These are phyloP conservation scores for Sequoiadendron giganteum DNA, from an alignment of 75 land plant species.

Conservation along the genomic window DNA sequence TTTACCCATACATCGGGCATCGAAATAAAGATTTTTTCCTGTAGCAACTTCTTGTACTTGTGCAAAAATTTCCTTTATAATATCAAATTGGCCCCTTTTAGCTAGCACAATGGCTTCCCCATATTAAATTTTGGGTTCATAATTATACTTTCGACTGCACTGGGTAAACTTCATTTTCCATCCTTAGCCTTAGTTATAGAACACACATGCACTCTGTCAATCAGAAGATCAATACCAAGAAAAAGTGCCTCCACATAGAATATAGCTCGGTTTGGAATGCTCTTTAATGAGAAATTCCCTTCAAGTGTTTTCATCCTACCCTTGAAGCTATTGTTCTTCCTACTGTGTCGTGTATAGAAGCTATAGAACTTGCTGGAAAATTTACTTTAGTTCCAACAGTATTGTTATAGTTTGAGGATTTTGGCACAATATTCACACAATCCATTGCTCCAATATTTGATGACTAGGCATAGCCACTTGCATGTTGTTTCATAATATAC, in stretches of 20 bases:
- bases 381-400: too few relatives aligned
- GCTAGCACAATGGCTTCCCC: too few relatives aligned
- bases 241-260: constrained; percentile 61
- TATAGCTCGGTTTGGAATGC: constrained; percentile 23
- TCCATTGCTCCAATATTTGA: constrained; percentile 5
- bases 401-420: too few relatives aligned
- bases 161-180: too few relatives aligned
- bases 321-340: constrained; percentile 18
- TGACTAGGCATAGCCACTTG: neutral
- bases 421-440: neutral
- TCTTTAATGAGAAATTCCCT: constrained; percentile 28
- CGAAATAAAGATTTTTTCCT: too few relatives aligned
- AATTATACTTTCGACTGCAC: too few relatives aligned
- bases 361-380: constrained; percentile 7
- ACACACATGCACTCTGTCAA: constrained; percentile 14
- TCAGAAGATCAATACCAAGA: constrained; percentile 44
- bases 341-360: constrained; percentile 23
- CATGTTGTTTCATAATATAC: constrained; percentile 7
- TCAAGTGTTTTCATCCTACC: constrained; percentile 23
- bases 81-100: too few relatives aligned
- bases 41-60: too few relatives aligned
- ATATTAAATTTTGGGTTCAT: too few relatives aligned
- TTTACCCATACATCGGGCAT: too few relatives aligned
- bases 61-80: too few relatives aligned
- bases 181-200: neutral